Base-by-base conservation (phyloP, 495 filamentous ascomycete genomes). In the Penicillium atrosanguineum region DNA sequence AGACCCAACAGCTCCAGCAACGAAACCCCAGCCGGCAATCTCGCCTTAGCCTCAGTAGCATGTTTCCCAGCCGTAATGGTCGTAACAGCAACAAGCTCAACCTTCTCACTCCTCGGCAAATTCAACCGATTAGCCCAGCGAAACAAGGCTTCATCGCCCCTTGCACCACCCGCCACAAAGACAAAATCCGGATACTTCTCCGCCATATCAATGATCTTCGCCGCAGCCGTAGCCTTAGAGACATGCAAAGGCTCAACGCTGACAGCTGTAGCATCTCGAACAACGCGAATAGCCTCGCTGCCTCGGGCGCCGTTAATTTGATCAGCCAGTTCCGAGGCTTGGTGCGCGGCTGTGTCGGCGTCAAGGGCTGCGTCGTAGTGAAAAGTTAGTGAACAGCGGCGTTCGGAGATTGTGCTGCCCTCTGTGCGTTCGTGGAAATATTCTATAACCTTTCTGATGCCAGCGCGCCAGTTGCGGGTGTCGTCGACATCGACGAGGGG, bases 391-490 rank as follows among this genome's bases (percentile, higher is more conserved):
- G 86, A 88, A 72, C 87, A 93, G 54, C 84, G 83, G 9, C 86
- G 81, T 47, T 88, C 84, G 64, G 95, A 88, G 52, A 95, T 82
- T 64, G 77, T 82, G 37, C 87, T 87, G 19, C 90, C 90, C 26
- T 90, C 90, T 2, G 88, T 90, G 46, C 91, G 88, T 67, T 93
- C 88, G 15, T 84, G 77, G 69, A 90, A 95, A 74, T 95, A 95
- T 42, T 85, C 74, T 41, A 95, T 76, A 49, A 92, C 90, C 37
- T 79, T 77, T 61, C 75, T 77, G 45, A 95, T 86, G 16, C 84
- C 82, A 19, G 83, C 72, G 62, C 90, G 89, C 91, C 91, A 95
- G 18, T 65, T 67, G 7, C 73, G 66, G 46, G 84, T 84, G 55
- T 83, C 77, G n/a, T 80, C 72, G 5, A 77, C 60, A 62, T 91